Evolutionary conservation across 768 basidiomycete species (phyloP).

Genomic region (Kwoniella newhampshirensis): DNA sequence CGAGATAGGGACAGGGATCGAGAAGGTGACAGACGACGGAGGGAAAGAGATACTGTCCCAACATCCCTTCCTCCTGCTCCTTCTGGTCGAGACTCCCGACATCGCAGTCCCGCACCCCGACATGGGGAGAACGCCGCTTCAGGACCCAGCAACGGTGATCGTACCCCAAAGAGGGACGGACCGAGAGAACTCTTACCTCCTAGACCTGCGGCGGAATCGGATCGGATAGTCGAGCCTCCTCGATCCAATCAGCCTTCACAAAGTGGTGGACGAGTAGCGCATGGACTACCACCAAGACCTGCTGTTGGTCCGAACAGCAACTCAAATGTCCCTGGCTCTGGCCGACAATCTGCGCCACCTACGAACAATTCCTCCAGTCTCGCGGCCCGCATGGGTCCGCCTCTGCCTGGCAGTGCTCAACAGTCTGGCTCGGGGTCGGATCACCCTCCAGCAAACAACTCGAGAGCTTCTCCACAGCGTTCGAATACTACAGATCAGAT

Average conservation of each 20-base stretch:
- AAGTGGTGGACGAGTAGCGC: slow-evolving; percentile 7
- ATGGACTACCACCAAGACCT: slow-evolving; percentile 26
- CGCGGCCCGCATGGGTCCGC: slow-evolving; percentile 24
- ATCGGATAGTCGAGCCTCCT: slow-evolving; percentile 40
- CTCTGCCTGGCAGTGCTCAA: slow-evolving; percentile 6
- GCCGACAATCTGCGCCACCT: not conserved
- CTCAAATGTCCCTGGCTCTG: slow-evolving; percentile 9
- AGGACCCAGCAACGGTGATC: slow-evolving; percentile 22
- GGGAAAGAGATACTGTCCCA: slow-evolving; percentile 13
- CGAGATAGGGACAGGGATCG: slow-evolving; percentile 56
- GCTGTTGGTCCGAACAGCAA: not conserved
- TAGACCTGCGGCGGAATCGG: slow-evolving; percentile 4
- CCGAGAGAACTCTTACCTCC: slow-evolving; percentile 28
- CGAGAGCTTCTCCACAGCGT: not conserved
- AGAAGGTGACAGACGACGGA: slow-evolving; percentile 24
- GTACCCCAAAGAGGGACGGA: slow-evolving; percentile 32
- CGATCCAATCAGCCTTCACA: slow-evolving; percentile 21
- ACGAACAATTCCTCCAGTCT: slow-evolving; percentile 8
- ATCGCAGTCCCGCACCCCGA: not conserved
- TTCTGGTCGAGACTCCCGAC: slow-evolving; percentile 5
- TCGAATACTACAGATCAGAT: not conserved
- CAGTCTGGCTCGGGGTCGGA: not conserved
- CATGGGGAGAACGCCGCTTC: not conserved
- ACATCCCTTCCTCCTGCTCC: slow-evolving; percentile 8
- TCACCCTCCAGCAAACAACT: not conserved